Percentiles rank a stretch among this genome's conserved stretches.
phyloP scores from a whole-genome alignment of 2,329 filamentous ascomycete species.

The Emergomyces orientalis region DNA sequence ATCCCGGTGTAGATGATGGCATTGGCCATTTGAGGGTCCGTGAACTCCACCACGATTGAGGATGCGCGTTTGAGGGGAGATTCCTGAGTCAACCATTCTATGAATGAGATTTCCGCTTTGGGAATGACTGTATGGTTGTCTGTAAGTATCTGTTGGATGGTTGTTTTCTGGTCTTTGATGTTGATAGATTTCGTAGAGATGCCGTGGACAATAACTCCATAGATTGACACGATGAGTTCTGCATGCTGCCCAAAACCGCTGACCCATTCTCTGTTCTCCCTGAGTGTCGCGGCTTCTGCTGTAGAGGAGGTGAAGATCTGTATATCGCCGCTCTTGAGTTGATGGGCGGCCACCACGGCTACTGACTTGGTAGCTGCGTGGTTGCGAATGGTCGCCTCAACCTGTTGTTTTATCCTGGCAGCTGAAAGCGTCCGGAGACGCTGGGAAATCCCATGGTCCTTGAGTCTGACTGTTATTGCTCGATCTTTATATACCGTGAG shows the following conservation, averaged over 20 bases:
- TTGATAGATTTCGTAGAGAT: neutral
- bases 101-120: neutral
- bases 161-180: neutral
- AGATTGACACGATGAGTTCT: neutral
- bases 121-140: conserved; percentile 1
- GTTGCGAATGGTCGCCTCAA: neutral
- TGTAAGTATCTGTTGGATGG: conserved; percentile 3
- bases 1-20: neutral
- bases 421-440: neutral
- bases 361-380: neutral
- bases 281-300: neutral
- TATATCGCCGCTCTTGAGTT: conserved; percentile 3
- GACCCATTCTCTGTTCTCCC: neutral
- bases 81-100: neutral
- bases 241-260: neutral
- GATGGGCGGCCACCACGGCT: neutral
- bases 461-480: conserved; percentile 8
- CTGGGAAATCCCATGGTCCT: neutral
- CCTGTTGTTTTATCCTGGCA: neutral
- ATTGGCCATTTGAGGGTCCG: neutral
- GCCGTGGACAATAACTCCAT: neutral
- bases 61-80: neutral
- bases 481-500: conserved; percentile 7
- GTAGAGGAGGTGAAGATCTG: neutral
- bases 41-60: conserved; percentile 1